Evolutionary conservation across 1,284 basidiomycete genomes (phyloP).

Genomic region (Mycena citricolor): DNA sequence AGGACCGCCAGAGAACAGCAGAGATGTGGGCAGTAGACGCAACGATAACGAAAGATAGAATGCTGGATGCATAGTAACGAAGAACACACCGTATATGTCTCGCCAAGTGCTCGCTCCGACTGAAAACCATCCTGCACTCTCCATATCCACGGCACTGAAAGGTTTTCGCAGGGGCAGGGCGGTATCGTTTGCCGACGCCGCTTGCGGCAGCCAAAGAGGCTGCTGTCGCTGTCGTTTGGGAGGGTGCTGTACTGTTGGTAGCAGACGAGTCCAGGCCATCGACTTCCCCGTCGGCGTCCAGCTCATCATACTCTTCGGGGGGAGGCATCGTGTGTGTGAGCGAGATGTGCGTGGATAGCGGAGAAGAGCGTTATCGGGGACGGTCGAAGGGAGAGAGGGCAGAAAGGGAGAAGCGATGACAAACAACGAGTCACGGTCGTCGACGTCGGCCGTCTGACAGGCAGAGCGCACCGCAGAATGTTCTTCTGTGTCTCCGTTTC

Average conservation of each 20-base stretch:
- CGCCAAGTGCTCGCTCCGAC: conserved; percentile 90
- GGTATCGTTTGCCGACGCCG: conserved; percentile 58
- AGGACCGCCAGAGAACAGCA: too few species aligned
- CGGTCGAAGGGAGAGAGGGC: background rate
- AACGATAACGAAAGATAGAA: too few species aligned
- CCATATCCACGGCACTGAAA: conserved; percentile 94
- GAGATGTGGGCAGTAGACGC: too few species aligned
- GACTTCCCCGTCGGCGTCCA: background rate
- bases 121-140: conserved; percentile 95
- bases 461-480: background rate
- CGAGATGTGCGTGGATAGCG: background rate
- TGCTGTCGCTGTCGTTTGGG: conserved; percentile 19
- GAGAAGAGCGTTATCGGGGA: conserved; percentile 1
- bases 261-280: background rate
- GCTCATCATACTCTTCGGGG: background rate
- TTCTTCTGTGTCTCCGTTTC: background rate
- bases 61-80: too few species aligned
- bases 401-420: conserved; percentile 7
- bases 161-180: conserved; percentile 81
- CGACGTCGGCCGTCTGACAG: background rate
- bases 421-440: too few species aligned
- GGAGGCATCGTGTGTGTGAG: background rate
- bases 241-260: conserved; percentile 13
- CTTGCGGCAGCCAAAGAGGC: conserved; percentile 22
- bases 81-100: conserved; percentile 83